Evolutionary conservation across 495 filamentous ascomycete genomes (phyloP).

Genomic region (Aspergillus indologenus): DNA sequence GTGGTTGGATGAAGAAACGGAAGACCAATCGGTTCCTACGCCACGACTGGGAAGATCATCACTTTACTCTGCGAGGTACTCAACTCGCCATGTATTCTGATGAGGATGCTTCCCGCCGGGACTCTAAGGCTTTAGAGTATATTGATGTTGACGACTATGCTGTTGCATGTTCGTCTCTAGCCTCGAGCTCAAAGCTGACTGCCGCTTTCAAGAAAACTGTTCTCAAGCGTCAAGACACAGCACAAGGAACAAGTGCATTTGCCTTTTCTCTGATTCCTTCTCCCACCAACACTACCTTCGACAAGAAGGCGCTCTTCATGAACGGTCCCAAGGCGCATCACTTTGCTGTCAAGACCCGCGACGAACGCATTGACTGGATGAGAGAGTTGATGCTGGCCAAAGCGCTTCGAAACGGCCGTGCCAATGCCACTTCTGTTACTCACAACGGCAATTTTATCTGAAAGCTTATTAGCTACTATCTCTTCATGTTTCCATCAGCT

Average conservation of each 20-base stretch:
- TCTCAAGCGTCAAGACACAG: constrained; percentile 54
- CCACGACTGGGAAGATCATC: constrained; percentile 90
- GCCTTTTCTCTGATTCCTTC: constrained; percentile 88
- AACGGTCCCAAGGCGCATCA: constrained; percentile 76
- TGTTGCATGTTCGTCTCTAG: constrained; percentile 79
- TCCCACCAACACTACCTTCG: constrained; percentile 42
- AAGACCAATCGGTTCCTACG: constrained; percentile 81
- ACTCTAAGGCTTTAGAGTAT: constrained; percentile 61
- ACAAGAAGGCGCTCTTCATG: constrained; percentile 45
- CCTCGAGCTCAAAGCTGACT: constrained; percentile 71
- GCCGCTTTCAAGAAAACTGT: constrained; percentile 85
- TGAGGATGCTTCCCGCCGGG: constrained; percentile 45
- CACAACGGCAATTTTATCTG: neutral
- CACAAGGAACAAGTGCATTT: constrained; percentile 60
- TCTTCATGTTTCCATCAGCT: too few relatives aligned
- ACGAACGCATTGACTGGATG: constrained; percentile 65
- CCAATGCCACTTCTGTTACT: neutral
- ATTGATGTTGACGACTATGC: constrained; percentile 96
- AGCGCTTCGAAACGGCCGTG: neutral
- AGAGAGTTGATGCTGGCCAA: neutral
- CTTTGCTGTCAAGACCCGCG: constrained; percentile 81
- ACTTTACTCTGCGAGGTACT: constrained; percentile 83
- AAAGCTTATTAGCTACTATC: too few relatives aligned
- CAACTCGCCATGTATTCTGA: constrained; percentile 78
- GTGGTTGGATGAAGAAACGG: constrained; percentile 92